phyloP scores from a whole-genome alignment of 1,139 yeast species.

The Geotrichum aggregatum region DNA sequence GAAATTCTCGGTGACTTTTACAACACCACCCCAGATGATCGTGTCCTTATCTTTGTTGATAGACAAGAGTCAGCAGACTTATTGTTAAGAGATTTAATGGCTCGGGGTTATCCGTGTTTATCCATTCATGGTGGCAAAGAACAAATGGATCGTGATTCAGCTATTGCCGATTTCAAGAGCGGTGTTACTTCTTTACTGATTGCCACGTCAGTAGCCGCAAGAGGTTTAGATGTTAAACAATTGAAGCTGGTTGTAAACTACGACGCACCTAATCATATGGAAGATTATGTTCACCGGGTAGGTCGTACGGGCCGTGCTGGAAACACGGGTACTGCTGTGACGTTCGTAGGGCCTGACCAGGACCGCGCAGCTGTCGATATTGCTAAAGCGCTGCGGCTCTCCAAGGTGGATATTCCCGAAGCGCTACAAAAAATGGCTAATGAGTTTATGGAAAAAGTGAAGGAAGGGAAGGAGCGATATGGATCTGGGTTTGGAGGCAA shows the following conservation, averaged over 20 bases:
- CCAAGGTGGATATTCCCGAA: constrained; percentile 53
- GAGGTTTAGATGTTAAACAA: constrained; percentile 89
- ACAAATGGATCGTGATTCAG: constrained; percentile 74
- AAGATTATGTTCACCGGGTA: constrained; percentile 93
- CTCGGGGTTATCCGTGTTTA: constrained; percentile 54
- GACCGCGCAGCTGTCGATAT: constrained; percentile 59
- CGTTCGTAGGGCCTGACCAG: constrained; percentile 64
- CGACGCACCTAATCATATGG: constrained; percentile 89
- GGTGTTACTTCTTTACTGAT: constrained; percentile 62
- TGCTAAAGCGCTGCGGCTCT: constrained; percentile 59
- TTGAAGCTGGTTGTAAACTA: constrained; percentile 75
- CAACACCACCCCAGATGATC: constrained; percentile 41
- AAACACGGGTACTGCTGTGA: constrained; percentile 67
- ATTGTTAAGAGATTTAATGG: constrained; percentile 54
- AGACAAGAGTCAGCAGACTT: constrained; percentile 79
- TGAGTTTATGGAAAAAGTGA: constrained; percentile 57
- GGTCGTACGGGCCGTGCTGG: constrained; percentile 98
- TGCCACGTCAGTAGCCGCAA: constrained; percentile 91
- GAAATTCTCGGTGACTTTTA: constrained; percentile 50
- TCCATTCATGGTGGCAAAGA: constrained; percentile 93
- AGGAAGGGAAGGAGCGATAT: constrained; percentile 63
- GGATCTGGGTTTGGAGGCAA: constrained; percentile 88
- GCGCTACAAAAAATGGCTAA: constrained; percentile 53
- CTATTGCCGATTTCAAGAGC: constrained; percentile 65
- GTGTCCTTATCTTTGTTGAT: constrained; percentile 78